A percentile compares a stretch with the other conserved stretches of the same genome.
phyloP scores from a whole-genome alignment of 306 rosid species.

The Neltuma alba region DNA sequence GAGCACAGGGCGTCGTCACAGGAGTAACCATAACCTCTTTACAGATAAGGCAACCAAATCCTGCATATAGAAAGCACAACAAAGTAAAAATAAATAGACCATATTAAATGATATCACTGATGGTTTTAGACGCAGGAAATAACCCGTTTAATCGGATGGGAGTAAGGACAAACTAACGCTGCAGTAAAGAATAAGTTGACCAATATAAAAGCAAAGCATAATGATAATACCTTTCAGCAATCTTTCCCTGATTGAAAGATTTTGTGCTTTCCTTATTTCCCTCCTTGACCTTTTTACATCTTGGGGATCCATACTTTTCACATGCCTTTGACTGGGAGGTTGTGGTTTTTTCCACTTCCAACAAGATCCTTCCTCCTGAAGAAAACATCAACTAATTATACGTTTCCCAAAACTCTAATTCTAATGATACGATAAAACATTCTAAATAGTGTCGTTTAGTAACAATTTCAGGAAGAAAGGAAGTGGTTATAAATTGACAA shows the following conservation, averaged over 20 bases:
- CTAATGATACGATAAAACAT: not conserved
- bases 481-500: not conserved
- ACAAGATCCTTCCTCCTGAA: constrained; percentile 50
- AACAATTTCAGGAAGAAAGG: constrained; percentile 11
- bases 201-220: not conserved
- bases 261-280: constrained; percentile 27
- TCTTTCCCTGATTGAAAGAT: constrained; percentile 37
- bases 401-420: not conserved
- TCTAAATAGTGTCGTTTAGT: not conserved
- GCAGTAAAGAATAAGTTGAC: not conserved
- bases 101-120: not conserved
- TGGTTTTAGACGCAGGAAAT: not conserved
- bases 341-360: constrained; percentile 73
- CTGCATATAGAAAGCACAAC: constrained; percentile 39
- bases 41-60: constrained; percentile 57
- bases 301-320: constrained; percentile 24
- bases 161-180: not conserved
- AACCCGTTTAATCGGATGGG: constrained; percentile 3
- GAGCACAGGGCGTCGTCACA: constrained; percentile 61
- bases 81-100: not conserved
- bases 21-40: constrained; percentile 51
- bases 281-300: constrained; percentile 23
- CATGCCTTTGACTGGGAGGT: constrained; percentile 47
- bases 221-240: constrained; percentile 50
- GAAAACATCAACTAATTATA: not conserved